Evolutionary conservation across 176 grass and related monocot genomes (phyloP).

Genomic region (Musa troglodytarum): DNA sequence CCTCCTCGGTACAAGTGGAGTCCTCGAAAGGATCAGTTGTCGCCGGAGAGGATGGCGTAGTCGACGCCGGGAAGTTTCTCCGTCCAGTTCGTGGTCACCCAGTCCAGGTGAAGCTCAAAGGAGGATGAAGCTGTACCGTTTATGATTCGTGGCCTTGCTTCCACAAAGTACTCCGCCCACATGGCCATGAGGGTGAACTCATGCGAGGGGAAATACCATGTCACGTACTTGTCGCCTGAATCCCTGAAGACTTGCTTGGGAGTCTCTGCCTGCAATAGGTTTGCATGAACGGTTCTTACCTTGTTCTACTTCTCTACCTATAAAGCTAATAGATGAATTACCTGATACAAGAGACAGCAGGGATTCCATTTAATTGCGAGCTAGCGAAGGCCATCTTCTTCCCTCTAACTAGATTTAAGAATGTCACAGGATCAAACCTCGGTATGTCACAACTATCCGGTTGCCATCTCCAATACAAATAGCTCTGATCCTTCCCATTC

Average conservation of each 20-base stretch:
- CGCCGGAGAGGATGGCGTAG: conserved; percentile 49
- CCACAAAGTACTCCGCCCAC: conserved; percentile 62
- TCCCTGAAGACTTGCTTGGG: conserved; percentile 30
- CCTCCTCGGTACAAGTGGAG: conserved; percentile 40
- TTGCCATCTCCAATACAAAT: conserved; percentile 61
- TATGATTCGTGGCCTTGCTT: conserved; percentile 6
- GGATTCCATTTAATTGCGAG: conserved; percentile 55
- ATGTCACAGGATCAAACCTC: conserved; percentile 34
- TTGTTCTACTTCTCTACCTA: too few relatives aligned
- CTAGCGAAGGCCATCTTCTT: conserved; percentile 59
- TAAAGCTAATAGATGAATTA: neutral
- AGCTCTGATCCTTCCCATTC: conserved; percentile 44
- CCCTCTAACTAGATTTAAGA: conserved; percentile 35
- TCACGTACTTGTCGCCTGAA: conserved; percentile 31
- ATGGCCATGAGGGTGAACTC: conserved; percentile 58
- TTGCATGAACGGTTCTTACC: too few relatives aligned
- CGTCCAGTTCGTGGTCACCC: conserved; percentile 36
- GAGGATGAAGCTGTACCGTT: conserved; percentile 30
- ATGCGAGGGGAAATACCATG: conserved; percentile 48
- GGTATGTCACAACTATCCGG: conserved; percentile 45
- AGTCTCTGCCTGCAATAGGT: conserved; percentile 28
- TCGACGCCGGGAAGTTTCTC: conserved; percentile 31
- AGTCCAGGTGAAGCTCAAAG: conserved; percentile 63
- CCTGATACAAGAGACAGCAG: conserved; percentile 51
- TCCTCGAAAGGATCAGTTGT: conserved; percentile 56